Evolutionary conservation across 2,329 filamentous ascomycete species (phyloP), one percentile per base, ranked within the genome.

Genomic region (Trichoderma oligosporum): DNA sequence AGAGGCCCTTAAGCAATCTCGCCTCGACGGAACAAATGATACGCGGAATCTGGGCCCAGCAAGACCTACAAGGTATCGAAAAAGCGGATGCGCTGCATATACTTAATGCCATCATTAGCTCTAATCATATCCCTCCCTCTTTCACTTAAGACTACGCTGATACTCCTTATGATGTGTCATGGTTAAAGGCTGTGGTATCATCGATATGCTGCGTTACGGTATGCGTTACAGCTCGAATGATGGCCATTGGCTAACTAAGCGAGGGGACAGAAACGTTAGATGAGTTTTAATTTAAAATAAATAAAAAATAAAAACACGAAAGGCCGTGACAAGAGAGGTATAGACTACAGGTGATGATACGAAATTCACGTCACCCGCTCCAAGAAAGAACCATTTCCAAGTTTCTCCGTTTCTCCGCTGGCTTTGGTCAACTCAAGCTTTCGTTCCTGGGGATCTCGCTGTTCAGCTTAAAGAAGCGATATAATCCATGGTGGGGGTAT

Each of bases 1-100:
- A 56, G 52, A 35, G 52, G 11, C 52, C 57, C 11, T 52, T 59
- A 18, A 56, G 51, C 38, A 56, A 56, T 16, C 42, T 59, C 6
- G 1, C 51, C 1, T 46, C 44, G 7, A 49, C 57, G 14, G 53
- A 59, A 31, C 52, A 41, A 9, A 56, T 59, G n/a, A 59, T 59
- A 27, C 20, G 38, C 24, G 29, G 45, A n/a, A 44, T 56, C 14
- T 59, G 57, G 57, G 52, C 45, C 0, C 51, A 56, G 4, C 57
- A 59, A 39, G 57, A 59, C 11, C 45, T 59, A 4, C 14, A 46
- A 25, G 52, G 57, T 4, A 41, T 8, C 18, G 45, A 42, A 11
- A 31, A 58, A 29, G 42, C 42, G 9, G 56, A 58, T 16, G 56
- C 56, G 18, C 18, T 55, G 16, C 25, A 24, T n/a, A 55, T 58